These are phyloP conservation scores for Populus tremula DNA, from an alignment of 345 rosid species.

Conservation along the genomic window DNA sequence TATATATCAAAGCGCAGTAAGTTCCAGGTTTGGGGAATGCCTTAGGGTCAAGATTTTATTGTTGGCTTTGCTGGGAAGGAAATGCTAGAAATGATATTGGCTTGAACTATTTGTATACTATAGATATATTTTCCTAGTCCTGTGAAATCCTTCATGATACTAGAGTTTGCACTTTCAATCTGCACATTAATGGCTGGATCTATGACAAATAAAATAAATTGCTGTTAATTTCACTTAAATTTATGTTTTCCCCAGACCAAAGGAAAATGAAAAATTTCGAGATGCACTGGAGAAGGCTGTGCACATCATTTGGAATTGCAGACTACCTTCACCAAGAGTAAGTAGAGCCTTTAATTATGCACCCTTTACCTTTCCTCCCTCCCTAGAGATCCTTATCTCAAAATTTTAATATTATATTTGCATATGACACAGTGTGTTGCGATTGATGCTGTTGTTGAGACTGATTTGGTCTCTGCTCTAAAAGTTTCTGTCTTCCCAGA, in stretches of 20 bases:
- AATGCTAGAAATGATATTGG: no score
- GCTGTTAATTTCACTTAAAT: not conserved
- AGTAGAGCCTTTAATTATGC: conserved; percentile 14
- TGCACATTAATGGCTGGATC: no score
- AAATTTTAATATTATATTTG: conserved; percentile 7
- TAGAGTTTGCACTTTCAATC: not conserved
- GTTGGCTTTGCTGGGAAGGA: no score
- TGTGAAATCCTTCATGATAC: no score
- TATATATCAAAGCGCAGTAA: no score
- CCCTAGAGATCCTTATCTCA: not conserved
- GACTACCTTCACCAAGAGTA: conserved; percentile 90
- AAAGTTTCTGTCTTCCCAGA: conserved; percentile 67
- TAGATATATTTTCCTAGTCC: no score
- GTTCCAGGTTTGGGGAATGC: no score
- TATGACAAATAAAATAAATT: not conserved
- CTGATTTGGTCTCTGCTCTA: conserved; percentile 65
- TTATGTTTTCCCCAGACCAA: conserved; percentile 50
- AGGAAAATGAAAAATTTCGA: conserved; percentile 58
- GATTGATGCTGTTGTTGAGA: conserved; percentile 72
- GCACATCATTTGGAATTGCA: conserved; percentile 87
- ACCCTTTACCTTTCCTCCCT: not conserved
- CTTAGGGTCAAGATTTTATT: no score
- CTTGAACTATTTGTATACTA: no score
- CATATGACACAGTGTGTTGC: conserved; percentile 65
- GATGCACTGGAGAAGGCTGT: conserved; percentile 77